These are phyloP conservation scores for Cadophora sp. DNA, from an alignment of 2,329 filamentous ascomycete genomes.

Conservation along the genomic window DNA sequence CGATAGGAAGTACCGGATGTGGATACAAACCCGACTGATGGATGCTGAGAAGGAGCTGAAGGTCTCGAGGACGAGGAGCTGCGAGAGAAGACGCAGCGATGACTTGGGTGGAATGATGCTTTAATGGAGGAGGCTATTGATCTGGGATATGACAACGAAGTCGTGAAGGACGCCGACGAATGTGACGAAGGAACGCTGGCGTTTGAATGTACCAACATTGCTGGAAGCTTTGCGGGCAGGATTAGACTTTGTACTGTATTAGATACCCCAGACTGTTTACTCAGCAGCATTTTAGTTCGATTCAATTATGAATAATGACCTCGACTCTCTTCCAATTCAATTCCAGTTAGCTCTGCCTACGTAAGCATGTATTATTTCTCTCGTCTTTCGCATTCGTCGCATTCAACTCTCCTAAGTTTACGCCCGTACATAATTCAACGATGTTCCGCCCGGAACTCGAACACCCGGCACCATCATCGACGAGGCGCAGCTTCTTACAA, in stretches of 20 bases:
- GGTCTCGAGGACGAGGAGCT: conserved; percentile 34
- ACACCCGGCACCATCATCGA: neutral
- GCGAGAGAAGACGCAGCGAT: conserved; percentile 34
- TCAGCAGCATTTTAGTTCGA: conserved; percentile 6
- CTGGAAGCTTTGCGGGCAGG: neutral
- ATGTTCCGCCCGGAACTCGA: neutral
- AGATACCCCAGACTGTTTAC: conserved; percentile 28
- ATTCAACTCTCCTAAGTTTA: neutral
- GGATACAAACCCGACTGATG: conserved; percentile 59
- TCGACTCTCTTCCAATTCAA: neutral
- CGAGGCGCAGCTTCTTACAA: neutral
- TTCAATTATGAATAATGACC: conserved; percentile 8
- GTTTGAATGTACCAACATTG: conserved; percentile 8
- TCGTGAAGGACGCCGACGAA: neutral
- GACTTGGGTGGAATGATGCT: conserved; percentile 22
- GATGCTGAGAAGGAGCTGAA: conserved; percentile 57
- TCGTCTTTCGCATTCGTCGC: neutral
- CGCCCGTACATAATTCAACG: conserved; percentile 2
- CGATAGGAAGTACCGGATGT: conserved; percentile 53
- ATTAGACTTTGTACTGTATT: conserved; percentile 14
- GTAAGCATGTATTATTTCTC: neutral
- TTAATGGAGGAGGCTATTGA: neutral
- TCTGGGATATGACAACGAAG: neutral
- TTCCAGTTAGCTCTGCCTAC: neutral
- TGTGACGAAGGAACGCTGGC: neutral